Evolutionary conservation across 2,329 filamentous ascomycete species (phyloP), one percentile per base, ranked within the genome.

Genomic region (Ascochyta fabae): DNA sequence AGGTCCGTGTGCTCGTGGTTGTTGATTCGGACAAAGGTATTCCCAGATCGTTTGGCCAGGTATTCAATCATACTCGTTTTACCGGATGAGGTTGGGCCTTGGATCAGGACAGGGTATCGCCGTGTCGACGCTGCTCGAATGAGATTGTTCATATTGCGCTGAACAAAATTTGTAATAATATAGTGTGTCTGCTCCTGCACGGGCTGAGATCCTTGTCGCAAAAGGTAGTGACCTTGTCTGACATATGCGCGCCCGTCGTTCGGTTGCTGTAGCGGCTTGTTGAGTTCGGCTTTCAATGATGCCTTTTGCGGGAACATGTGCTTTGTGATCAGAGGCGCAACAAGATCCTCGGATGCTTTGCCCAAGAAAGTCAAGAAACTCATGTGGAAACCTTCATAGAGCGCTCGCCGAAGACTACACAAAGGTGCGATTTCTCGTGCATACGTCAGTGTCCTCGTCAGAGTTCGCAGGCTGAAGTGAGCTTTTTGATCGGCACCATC

Each of bases 1-100:
- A 99, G 80, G 74, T 99, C 95, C 0, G 95, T 99, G 70, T 99
- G 95, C 72, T 99, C 96, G 76, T 99, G 95, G 66, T 99, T 99
- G 78, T 99, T 99, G 81, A 99, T 99, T 57, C 95, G 87, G 39
- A 99, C 92, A 71, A 98, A 99, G 70, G 91, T 95, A 73, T 99
- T 96, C 3, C 96, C 95, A 27, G 92, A 98, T 51, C 91, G 89
- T 69, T 96, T 95, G n/a, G 96, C 94, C 34, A 99, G 83, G 72
- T 96, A 97, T 76, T 98, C 94, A 38, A 99, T 96, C 95, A 99
- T 99, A 76, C 94, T 98, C 0, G 95, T 99, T 77, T 99, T 99
- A 61, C 95, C 95, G 12, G 94, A 91, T 5, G 96, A 99, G 0
- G 95, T 99, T 12, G 96, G 95, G 3, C 95, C 95, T 75, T 99